These are phyloP conservation scores for Rosa multiflora DNA, from an alignment of 306 rosid species.

Conservation along the genomic window DNA sequence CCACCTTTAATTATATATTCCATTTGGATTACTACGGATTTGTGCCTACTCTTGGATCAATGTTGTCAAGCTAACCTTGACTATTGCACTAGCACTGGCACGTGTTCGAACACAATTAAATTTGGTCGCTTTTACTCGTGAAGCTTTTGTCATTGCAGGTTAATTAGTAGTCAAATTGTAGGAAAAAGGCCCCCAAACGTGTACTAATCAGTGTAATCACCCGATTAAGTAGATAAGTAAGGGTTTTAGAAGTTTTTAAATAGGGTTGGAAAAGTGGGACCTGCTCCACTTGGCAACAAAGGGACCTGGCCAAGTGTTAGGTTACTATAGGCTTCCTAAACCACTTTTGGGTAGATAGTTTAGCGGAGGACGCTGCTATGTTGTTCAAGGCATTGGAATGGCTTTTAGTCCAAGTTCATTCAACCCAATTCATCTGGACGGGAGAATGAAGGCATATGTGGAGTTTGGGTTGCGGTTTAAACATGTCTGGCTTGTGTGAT, in stretches of 20 bases:
- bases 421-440: not conserved
- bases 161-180: constrained; percentile 11
- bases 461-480: too few species aligned
- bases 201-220: not conserved
- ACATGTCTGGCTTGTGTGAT: not conserved
- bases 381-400: not conserved
- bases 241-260: too few species aligned
- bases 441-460: not conserved
- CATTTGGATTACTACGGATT: constrained; percentile 12
- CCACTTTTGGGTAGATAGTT: not conserved
- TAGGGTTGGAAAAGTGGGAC: not conserved
- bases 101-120: constrained; percentile 25
- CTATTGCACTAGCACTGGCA: constrained; percentile 30
- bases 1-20: not conserved
- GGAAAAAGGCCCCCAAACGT: not conserved
- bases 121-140: not conserved
- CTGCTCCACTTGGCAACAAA: constrained; percentile 2
- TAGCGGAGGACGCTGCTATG: not conserved
- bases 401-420: not conserved
- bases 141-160: not conserved
- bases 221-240: not conserved
- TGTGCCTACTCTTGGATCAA: constrained; percentile 5
- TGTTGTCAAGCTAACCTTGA: constrained; percentile 33
- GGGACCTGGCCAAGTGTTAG: not conserved
- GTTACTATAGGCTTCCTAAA: constrained; percentile 1